These are phyloP conservation scores for Hordeum marinum DNA, from an alignment of 176 grass and related monocot genomes.

Conservation along the genomic window DNA sequence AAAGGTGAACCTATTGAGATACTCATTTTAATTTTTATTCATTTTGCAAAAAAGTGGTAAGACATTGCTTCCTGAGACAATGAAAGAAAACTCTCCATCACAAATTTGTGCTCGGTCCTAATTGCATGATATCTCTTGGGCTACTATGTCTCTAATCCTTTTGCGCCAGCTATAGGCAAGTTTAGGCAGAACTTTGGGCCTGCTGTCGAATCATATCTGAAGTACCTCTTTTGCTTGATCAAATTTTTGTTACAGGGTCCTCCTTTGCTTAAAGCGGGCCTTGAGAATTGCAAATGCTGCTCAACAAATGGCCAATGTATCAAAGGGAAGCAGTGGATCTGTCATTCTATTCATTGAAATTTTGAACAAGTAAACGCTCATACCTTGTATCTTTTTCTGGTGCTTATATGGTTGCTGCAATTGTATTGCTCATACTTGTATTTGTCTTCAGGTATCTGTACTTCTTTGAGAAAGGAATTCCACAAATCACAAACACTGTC, in stretches of 20 bases:
- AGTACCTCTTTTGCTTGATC: background rate
- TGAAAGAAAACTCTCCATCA: background rate
- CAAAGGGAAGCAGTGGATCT: conserved; percentile 78
- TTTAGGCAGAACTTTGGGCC: background rate
- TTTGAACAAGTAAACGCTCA: conserved; percentile 83
- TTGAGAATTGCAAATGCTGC: conserved; percentile 96
- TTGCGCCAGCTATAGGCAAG: background rate
- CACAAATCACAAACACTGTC: conserved; percentile 77
- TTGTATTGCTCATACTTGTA: background rate
- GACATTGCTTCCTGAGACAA: background rate
- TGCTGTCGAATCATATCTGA: background rate
- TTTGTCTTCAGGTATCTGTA: conserved; percentile 72
- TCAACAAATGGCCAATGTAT: conserved; percentile 89
- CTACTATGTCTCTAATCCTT: background rate
- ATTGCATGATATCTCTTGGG: background rate
- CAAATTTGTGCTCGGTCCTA: background rate
- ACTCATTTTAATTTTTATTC: background rate
- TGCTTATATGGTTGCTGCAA: background rate
- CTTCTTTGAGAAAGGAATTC: conserved; percentile 98
- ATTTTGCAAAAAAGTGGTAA: background rate
- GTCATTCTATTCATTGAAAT: conserved; percentile 91
- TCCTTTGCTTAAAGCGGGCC: conserved; percentile 96
- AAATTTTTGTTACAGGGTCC: conserved; percentile 61
- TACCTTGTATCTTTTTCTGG: conserved; percentile 24
- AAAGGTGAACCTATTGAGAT: conserved; percentile 61